Percentiles rank a stretch among this genome's conserved stretches.
Evolutionary conservation across 2,329 filamentous ascomycete species (phyloP).

Genomic region (Fusarium ambrosium): DNA sequence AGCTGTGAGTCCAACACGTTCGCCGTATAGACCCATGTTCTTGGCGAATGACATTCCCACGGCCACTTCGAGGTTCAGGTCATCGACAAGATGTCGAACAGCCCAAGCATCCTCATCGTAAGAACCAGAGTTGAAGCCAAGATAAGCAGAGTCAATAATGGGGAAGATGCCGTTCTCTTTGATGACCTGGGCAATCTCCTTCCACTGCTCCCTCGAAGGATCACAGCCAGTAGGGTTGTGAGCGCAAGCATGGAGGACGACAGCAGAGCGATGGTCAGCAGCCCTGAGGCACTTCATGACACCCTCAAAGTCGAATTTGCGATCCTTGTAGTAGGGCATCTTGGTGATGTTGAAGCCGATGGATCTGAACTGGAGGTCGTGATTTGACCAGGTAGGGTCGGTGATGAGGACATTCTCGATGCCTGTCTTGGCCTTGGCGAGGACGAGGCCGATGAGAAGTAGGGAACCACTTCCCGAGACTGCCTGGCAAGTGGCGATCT

Average conservation of each 20-base stretch:
- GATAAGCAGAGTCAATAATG: conserved; percentile 41
- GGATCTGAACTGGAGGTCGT: conserved; percentile 53
- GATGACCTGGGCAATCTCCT: conserved; percentile 36
- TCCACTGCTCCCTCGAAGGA: conserved; percentile 45
- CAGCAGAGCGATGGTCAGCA: conserved; percentile 42
- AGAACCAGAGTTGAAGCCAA: conserved; percentile 43
- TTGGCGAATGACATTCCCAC: conserved; percentile 74
- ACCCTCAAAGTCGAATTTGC: conserved; percentile 51
- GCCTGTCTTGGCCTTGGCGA: conserved; percentile 45
- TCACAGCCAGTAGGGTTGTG: conserved; percentile 60
- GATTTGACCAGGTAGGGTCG: conserved; percentile 59
- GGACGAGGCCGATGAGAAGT: conserved; percentile 51
- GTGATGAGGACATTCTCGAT: conserved; percentile 54
- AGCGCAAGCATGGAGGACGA: conserved; percentile 58
- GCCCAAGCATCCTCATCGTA: conserved; percentile 45
- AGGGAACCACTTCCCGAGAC: conserved; percentile 59
- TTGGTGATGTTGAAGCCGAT: conserved; percentile 51
- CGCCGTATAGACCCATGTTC: conserved; percentile 64
- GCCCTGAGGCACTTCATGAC: conserved; percentile 46
- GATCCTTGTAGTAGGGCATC: conserved; percentile 54
- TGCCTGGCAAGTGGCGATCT: conserved; percentile 55
- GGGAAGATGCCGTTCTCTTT: conserved; percentile 34
- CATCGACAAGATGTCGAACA: conserved; percentile 43
- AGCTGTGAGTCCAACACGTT: conserved; percentile 50
- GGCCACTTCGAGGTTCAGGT: conserved; percentile 62